Base-by-base conservation (phyloP, 768 basidiomycete species). In the Psilocybe sp. region DNA sequence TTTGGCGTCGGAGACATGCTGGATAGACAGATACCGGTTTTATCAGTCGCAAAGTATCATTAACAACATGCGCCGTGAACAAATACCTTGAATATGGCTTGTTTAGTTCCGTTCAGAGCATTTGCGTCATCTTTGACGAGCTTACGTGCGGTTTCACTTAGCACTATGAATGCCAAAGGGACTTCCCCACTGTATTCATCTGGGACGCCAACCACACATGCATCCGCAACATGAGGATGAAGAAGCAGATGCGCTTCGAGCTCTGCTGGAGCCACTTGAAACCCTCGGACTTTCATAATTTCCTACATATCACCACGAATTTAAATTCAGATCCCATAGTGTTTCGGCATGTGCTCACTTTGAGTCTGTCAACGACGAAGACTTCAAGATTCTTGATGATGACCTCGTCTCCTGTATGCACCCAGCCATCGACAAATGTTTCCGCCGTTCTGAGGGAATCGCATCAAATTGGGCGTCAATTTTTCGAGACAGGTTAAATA, bases 101-200 rank as follows among this genome's bases (percentile, higher is more conserved):
- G 61, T 61, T 79, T 80, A 15, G 81, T 62, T 40, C 64, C 60
- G 2, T 69, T 64, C 0, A 58, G 69, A 20, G 67, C 76, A 10
- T 50, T 53, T 3, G 66, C 55, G 32, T 71, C 61, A 33, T 63
- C 61, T 36, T 64, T 52, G 16, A 73, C 65, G 28, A 69, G 66
- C 40, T 74, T 69, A 34, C 63, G 61, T 9, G 70, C 69, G 4
- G 72, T 67, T 12, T 70, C 69, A 40, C 68, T 67, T 14, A 81
- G 73, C 3, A 84, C 84, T 18, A 90, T 69, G 61, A 79, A 90
- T 7, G 89, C 88, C 46, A 87, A 59, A 0, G 89, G 88, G 10
- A 87, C 56, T 61, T 92, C 88, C 14, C 89, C 87, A 50, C 77
- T 85, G 61, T 85, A 89, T 18, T 89, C 87, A 57, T 91, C 85